Evolutionary conservation across 768 basidiomycete genomes (phyloP), one percentile per base, ranked within the genome.

Genomic region (Thelephora ganbajun): DNA sequence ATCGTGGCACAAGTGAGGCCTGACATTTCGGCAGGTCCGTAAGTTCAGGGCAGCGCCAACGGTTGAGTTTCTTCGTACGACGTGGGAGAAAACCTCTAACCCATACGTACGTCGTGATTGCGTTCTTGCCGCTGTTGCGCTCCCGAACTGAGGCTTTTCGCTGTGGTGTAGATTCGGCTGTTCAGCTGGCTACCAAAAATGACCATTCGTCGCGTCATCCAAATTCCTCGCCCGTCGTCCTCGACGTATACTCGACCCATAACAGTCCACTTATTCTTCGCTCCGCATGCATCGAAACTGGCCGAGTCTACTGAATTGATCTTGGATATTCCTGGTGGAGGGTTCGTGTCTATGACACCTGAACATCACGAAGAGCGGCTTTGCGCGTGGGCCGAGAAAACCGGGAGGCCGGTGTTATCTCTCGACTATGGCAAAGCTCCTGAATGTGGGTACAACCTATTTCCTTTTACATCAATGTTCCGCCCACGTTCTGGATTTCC

Each of bases 371-470:
- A 96, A 64, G 94, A 98, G 60, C 75, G 96, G 12, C 69, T 97
- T 48, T 71, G 87, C 46, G 71, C 73, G 55, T 98, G 96, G 94
- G 85, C 92, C 3, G 66, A 77, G 30, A 71, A 69, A 43, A 89
- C 87, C 0, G 74, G 82, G 11, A 80, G 78, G 57, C 85, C 87
- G 12, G 76, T 97, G 2, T 66, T 98, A 35, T 73, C 87, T 11
- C 74, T 98, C 42, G 90, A 98, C 52, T 98, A 98, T 61, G 90
- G 92, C 33, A 99, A 98, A 65, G 87, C 92, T 19, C 92, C 93
- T 5, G 92, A 97, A 72, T 94, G 90, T 91, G 60, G 62, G 77
- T 57, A 35, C 23, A 36, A 47, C 34, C 53, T 50, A 36, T 49
- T 44, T 46, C 51, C 33, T 48, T 11, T 26, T 20, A 34, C 30